Conservation (phyloP, 2,329 filamentous ascomycete genomes). For the Penicillium oxalicum region DNA sequence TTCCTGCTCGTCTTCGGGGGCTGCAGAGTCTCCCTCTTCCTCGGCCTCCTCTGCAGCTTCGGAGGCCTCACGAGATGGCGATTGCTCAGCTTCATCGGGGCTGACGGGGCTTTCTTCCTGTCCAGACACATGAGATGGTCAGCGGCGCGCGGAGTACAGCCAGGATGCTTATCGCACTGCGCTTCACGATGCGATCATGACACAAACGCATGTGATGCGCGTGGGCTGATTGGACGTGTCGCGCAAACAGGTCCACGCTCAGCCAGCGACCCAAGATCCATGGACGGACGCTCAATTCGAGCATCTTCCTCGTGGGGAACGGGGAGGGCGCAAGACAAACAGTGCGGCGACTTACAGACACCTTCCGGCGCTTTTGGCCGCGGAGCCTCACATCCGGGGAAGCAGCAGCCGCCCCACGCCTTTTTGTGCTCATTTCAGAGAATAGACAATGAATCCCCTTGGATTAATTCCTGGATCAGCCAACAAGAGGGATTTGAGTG, state of each 20-base stretch:
- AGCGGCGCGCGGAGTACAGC: conserved; percentile 1
- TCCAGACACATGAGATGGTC: background rate
- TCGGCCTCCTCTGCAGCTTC: conserved; percentile 24
- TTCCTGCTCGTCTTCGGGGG: conserved; percentile 46
- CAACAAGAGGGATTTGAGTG: background rate
- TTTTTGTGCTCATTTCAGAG: conserved; percentile 43
- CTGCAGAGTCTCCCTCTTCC: conserved; percentile 5
- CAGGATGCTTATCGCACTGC: background rate
- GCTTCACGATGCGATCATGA: conserved; percentile 2
- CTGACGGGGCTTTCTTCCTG: conserved; percentile 19
- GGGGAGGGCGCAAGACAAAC: background rate
- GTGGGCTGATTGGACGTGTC: background rate
- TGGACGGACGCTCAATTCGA: background rate
- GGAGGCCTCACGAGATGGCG: conserved; percentile 14
- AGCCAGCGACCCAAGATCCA: background rate
- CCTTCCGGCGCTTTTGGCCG: conserved; percentile 54
- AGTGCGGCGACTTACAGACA: conserved; percentile 47
- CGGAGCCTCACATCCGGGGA: conserved; percentile 48
- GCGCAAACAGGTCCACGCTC: background rate
- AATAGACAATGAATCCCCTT: background rate
- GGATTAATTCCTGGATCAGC: background rate
- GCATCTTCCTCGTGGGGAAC: background rate
- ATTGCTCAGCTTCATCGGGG: conserved; percentile 19
- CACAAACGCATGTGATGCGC: background rate
- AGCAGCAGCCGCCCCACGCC: conserved; percentile 48